A percentile compares a stretch with the other conserved stretches of the same genome.
Conservation (phyloP, 768 basidiomycete species). For the Leccinum aurantiacum region DNA sequence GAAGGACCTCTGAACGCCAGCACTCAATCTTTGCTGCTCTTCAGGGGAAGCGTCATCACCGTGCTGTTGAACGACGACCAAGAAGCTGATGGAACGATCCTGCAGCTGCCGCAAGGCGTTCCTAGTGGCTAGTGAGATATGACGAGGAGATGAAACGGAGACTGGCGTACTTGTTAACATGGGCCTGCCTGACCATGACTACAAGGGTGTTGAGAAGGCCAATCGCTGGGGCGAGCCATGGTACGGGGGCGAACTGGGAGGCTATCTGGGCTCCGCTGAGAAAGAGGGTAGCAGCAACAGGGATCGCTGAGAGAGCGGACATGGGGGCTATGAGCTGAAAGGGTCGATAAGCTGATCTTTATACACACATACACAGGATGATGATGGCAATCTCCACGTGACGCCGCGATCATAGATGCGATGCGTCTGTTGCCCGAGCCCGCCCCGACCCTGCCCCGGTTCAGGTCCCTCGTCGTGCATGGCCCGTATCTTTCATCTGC, state of each 20-base stretch:
- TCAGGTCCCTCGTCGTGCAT: slow-evolving; percentile 57
- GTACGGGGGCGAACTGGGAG: slow-evolving; percentile 48
- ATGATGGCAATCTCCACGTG: slow-evolving; percentile 19
- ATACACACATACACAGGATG: slow-evolving; percentile 22
- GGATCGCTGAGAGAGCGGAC: slow-evolving; percentile 14
- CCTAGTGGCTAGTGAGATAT: slow-evolving; percentile 12
- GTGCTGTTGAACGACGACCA: too few species aligned
- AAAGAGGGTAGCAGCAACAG: slow-evolving; percentile 12
- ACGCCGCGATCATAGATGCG: slow-evolving; percentile 2
- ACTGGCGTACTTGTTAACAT: slow-evolving; percentile 43
- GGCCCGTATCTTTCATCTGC: slow-evolving; percentile 68
- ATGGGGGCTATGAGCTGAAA: slow-evolving; percentile 9
- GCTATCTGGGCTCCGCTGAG: slow-evolving; percentile 41
- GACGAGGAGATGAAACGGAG: neutral
- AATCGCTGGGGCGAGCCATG: slow-evolving; percentile 44
- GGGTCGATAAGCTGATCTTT: slow-evolving; percentile 6
- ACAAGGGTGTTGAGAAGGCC: slow-evolving; percentile 45
- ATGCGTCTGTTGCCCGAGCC: slow-evolving; percentile 43
- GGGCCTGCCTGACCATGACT: slow-evolving; percentile 46
- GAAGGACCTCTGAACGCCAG: too few species aligned
- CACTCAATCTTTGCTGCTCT: too few species aligned
- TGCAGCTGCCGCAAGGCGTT: too few species aligned
- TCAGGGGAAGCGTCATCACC: too few species aligned
- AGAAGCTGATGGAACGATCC: too few species aligned
- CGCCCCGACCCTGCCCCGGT: slow-evolving; percentile 51